Percentiles rank a stretch among this genome's conserved stretches.
Conservation (phyloP, 164 flowering plant genomes). For the Kalanchoe fedtschenkoi region DNA sequence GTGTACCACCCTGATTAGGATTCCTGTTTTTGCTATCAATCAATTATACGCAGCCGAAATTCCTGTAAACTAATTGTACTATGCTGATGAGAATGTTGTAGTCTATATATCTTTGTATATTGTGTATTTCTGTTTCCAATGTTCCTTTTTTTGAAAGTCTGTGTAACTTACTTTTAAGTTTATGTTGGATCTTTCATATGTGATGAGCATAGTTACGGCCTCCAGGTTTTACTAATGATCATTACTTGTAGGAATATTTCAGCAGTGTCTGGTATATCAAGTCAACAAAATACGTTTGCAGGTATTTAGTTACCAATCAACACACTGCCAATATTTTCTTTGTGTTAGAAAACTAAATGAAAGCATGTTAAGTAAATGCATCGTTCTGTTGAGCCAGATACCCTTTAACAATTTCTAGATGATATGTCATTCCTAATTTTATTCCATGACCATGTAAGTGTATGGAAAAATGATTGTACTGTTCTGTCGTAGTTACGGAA, state of each 20-base stretch:
- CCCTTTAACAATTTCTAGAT: background rate
- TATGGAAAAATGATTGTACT: background rate
- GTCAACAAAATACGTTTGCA: constrained; percentile 87
- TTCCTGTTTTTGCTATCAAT: background rate
- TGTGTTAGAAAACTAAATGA: background rate
- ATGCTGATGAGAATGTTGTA: background rate
- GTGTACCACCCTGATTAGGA: background rate
- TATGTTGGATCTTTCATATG: background rate
- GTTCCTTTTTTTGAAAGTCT: background rate
- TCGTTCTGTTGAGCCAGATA: background rate
- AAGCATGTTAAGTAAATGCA: background rate
- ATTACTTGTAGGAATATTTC: constrained; percentile 52
- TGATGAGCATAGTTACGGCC: background rate
- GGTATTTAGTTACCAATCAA: constrained; percentile 25
- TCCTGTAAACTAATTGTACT: background rate
- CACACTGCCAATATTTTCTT: background rate
- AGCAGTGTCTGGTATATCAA: constrained; percentile 82
- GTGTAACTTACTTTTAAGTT: background rate
- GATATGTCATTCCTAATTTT: background rate
- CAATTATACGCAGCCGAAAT: background rate
- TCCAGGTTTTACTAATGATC: background rate
- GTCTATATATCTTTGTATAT: background rate
- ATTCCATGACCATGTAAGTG: background rate
- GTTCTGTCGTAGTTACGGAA: background rate
- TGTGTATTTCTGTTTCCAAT: background rate